Base-by-base conservation (phyloP, 768 basidiomycete species). In the Amyloporia xantha region DNA sequence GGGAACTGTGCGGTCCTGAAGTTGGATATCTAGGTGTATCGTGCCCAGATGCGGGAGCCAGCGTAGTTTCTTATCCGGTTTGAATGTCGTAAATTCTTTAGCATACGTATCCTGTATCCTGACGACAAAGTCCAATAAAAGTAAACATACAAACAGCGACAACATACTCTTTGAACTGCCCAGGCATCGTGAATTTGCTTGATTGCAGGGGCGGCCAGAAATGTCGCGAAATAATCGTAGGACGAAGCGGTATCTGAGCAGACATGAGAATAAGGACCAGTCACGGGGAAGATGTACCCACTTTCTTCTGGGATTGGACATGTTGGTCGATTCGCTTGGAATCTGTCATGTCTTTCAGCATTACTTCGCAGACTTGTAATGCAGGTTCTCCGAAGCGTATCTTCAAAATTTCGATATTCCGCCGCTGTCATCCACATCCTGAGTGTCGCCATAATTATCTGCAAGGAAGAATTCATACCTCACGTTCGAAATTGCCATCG, bases 301-400 rank as follows among this genome's bases (percentile, higher is more conserved):
- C 91, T 41, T 70, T 51, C 43, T 75, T 74, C 60, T 88, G 82
- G 0, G 81, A 75, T 56, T 95, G 91, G 1, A 98, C 79, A 62
- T 87, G 86, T n/a, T 80, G 79, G 62, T 98, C 90, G 42, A 86
- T 87, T 27, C 91, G 79, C 59, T 82, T 85, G 35, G 95, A 96
- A 65, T 98, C 93, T 2, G 91, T 86, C 82, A 98, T 88, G 64
- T 99, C 96, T 61, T 84, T 89, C 61, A 98, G 70, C 96, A 99
- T 98, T 47, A 99, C 93, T 62, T 98, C 95, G 71, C 94, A 97
- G 4, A 92, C 88, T 63, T 96, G 92, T 48, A 99, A 67, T 2
- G 92, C 83, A 1, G 83, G 75, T 59, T 98, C 96, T 19, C 96
- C 96, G 59, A 99, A 99, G 2, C 96, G 85, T 48, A 94, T 78